Evolutionary conservation across 331 rosid species (phyloP).

Genomic region (Stylosanthes scabra): DNA sequence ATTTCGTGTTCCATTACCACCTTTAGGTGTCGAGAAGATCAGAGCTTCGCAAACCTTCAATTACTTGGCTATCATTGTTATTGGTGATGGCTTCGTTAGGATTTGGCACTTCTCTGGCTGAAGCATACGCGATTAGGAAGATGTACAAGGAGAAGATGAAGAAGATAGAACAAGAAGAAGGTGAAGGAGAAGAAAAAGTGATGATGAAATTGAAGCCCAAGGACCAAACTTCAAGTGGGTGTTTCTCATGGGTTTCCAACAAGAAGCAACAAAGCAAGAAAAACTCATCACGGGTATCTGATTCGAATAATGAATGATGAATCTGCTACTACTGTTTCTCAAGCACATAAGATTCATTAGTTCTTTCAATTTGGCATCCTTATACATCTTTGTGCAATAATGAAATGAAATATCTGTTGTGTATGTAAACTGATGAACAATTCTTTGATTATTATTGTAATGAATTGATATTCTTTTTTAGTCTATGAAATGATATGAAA

Average conservation of each 20-base stretch:
- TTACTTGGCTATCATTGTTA: not conserved
- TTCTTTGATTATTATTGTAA: too few relatives aligned
- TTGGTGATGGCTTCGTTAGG: constrained; percentile 28
- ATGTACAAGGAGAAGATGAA: constrained; percentile 39
- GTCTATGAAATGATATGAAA: too few relatives aligned
- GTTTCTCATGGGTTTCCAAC: constrained; percentile 38
- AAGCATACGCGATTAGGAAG: constrained; percentile 41
- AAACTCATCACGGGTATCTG: constrained; percentile 30
- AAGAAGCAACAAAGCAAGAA: constrained; percentile 8
- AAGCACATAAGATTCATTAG: too few relatives aligned
- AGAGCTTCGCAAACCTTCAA: not conserved
- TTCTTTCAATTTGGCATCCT: too few relatives aligned
- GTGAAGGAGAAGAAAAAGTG: not conserved
- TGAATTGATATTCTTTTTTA: too few relatives aligned
- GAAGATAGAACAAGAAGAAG: constrained; percentile 31
- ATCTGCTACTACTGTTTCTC: not conserved
- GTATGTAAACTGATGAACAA: too few relatives aligned
- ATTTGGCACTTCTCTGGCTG: constrained; percentile 27
- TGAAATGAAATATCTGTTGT: too few relatives aligned
- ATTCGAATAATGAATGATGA: not conserved
- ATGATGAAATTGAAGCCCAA: not conserved
- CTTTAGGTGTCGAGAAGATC: not conserved
- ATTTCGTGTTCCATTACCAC: too few relatives aligned
- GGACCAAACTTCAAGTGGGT: constrained; percentile 31
- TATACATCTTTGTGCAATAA: too few relatives aligned